Percentiles rank a stretch among this genome's conserved stretches.
phyloP scores from a whole-genome alignment of 805 yeast genomes.

The Pichia cephalocereana region DNA sequence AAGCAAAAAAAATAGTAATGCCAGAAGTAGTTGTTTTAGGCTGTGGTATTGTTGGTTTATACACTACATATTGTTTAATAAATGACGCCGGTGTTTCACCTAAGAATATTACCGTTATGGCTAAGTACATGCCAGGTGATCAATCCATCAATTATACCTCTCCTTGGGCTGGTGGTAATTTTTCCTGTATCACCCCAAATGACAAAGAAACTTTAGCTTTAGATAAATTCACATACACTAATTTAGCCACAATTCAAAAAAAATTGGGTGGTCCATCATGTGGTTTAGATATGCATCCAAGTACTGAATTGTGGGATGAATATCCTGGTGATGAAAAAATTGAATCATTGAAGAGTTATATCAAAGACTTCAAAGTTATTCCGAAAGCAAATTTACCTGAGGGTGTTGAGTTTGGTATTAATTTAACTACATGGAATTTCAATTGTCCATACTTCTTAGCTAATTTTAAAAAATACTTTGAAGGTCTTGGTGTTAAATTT shows the following conservation, averaged over 20 bases:
- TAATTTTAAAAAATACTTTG: constrained; percentile 37
- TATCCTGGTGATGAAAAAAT: constrained; percentile 39
- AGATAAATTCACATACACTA: constrained; percentile 50
- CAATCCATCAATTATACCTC: constrained; percentile 65
- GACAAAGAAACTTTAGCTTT: constrained; percentile 40
- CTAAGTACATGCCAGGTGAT: constrained; percentile 70
- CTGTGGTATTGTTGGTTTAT: constrained; percentile 59
- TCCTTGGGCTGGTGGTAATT: constrained; percentile 72
- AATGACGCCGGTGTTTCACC: constrained; percentile 32
- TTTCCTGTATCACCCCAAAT: constrained; percentile 51
- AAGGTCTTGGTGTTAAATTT: constrained; percentile 42
- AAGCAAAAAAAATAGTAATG: neutral
- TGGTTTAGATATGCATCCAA: constrained; percentile 47
- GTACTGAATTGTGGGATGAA: constrained; percentile 52
- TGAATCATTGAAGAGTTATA: constrained; percentile 36
- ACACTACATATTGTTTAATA: constrained; percentile 45
- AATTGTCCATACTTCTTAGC: constrained; percentile 56
- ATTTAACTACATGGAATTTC: constrained; percentile 57
- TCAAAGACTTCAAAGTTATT: constrained; percentile 37
- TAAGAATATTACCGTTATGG: constrained; percentile 44
- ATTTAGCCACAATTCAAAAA: constrained; percentile 33
- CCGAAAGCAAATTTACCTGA: constrained; percentile 33
- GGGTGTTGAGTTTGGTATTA: constrained; percentile 49
- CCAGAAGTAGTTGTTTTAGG: constrained; percentile 29
- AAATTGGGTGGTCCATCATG: constrained; percentile 40